Evolutionary conservation across 768 basidiomycete species (phyloP).

Genomic region (Baorangia bicolor): DNA sequence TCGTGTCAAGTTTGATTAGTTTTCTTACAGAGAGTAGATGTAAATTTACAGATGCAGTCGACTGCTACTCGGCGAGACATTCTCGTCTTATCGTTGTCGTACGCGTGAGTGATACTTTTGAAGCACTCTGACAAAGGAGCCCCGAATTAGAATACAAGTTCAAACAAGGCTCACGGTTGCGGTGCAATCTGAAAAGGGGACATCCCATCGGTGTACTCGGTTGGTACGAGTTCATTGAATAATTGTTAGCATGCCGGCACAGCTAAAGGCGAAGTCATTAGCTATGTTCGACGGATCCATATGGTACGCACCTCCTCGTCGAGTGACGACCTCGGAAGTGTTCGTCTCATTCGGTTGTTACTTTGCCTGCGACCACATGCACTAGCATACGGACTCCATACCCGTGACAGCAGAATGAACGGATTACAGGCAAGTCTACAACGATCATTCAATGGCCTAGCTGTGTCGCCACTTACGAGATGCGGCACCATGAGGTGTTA

Average conservation of each 20-base stretch:
- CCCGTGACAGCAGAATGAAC: no score
- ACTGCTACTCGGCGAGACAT: not conserved
- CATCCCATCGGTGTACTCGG: not conserved
- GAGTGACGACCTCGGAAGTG: no score
- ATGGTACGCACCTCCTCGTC: not conserved
- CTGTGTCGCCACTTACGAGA: not conserved
- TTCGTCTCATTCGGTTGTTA: not conserved
- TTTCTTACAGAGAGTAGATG: not conserved
- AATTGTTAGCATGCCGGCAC: not conserved
- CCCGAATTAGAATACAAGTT: not conserved
- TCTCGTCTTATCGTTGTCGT: not conserved
- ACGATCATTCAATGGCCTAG: not conserved
- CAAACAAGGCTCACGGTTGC: not conserved
- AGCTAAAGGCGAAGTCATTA: not conserved
- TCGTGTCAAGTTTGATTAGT: no score
- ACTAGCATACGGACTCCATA: no score
- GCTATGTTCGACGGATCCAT: not conserved
- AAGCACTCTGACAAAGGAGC: not conserved
- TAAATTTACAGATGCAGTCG: not conserved
- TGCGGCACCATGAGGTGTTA: not conserved
- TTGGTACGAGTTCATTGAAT: not conserved
- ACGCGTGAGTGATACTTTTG: not conserved
- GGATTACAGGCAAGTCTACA: not conserved
- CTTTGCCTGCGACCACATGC: not conserved
- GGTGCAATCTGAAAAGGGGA: not conserved